phyloP scores from a whole-genome alignment of 2,329 filamentous ascomycete genomes.

The Stachybotrys elegans region DNA sequence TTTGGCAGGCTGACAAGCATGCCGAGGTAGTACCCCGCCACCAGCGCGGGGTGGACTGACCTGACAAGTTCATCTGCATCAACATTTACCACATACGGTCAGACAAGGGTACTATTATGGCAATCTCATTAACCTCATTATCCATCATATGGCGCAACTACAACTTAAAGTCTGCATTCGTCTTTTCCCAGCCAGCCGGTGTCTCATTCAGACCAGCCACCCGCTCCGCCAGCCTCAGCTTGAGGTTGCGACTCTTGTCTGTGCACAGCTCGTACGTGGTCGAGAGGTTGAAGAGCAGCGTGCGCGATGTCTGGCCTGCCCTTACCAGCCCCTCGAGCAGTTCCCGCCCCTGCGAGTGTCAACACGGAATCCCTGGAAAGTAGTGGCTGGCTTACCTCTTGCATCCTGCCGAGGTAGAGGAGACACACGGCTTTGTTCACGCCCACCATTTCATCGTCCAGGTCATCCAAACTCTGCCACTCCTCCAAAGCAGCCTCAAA shows the following conservation, averaged over 20 bases:
- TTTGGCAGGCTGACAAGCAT: too few species aligned
- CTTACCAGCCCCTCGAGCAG: slow-evolving; percentile 64
- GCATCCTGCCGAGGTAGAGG: slow-evolving; percentile 73
- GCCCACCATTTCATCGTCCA: slow-evolving; percentile 62
- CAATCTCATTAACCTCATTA: background rate
- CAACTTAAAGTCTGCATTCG: slow-evolving; percentile 72
- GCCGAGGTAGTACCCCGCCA: too few species aligned
- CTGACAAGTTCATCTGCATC: too few species aligned
- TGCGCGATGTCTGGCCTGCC: slow-evolving; percentile 63
- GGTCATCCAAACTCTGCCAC: slow-evolving; percentile 59
- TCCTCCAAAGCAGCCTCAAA: slow-evolving; percentile 58
- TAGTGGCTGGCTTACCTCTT: slow-evolving; percentile 47
- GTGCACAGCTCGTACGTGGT: slow-evolving; percentile 92
- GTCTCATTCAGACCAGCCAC: slow-evolving; percentile 56
- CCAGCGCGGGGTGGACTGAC: too few species aligned
- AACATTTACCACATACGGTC: too few species aligned
- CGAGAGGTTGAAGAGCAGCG: slow-evolving; percentile 80
- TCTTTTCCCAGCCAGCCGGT: slow-evolving; percentile 63
- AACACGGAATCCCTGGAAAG: background rate
- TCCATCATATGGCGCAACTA: slow-evolving; percentile 35
- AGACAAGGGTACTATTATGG: too few species aligned
- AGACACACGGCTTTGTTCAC: slow-evolving; percentile 83
- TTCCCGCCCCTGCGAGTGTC: slow-evolving; percentile 48
- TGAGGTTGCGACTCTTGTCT: slow-evolving; percentile 66
- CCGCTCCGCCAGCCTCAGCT: slow-evolving; percentile 65